Evolutionary conservation across 2,329 filamentous ascomycete species (phyloP), one percentile per base, ranked within the genome.

Genomic region (Colletotrichum caudatum): DNA sequence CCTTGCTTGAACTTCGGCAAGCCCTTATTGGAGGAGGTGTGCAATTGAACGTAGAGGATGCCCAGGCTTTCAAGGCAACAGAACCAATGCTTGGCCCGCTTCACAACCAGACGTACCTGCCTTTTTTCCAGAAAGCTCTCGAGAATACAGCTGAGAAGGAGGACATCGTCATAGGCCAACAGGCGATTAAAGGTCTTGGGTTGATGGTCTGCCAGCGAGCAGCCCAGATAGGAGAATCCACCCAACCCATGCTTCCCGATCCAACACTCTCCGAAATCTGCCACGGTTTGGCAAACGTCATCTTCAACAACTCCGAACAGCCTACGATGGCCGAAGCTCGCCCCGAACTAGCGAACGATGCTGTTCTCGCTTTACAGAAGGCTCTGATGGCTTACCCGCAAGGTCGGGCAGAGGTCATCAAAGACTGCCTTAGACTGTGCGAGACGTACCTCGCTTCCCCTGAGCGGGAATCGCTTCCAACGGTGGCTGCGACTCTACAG

Each of bases 1-100:
- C 86, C 1, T 77, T 89, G 9, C 78, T 90, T 29, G 84, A 85
- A 72, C 83, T 84, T 2, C 80, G 86, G 3, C 76, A 83, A 39
- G 75, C 83, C 3, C 77, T 87, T 2, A 77, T 82, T 14, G 78
- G 80, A 18, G 72, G 75, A 7, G 74, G 77, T 12, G 46, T 53
- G 33, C 26, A 72, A 1, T 78, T 82, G 75, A 77, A 76, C 4
- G 74, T 73, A n/a, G 80, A 79, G 51, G 84, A 82, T 33, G 81
- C 78, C 58, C 77, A 76, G 46, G 80, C 79, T 54, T 85, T 83
- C 74, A 78, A 77, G 57, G 77, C 77, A 50, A 78, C 80, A 23
- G 81, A 81, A 65, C 65, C 74, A 2, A 78, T 78, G 72, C 84
- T 87, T 64, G 80, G 81, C 37, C 77, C 81, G 1, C 76, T 87